Percentiles rank a stretch among this genome's conserved stretches.
Evolutionary conservation across 345 rosid genomes (phyloP).

Genomic region (Gossypium rotundifolium): DNA sequence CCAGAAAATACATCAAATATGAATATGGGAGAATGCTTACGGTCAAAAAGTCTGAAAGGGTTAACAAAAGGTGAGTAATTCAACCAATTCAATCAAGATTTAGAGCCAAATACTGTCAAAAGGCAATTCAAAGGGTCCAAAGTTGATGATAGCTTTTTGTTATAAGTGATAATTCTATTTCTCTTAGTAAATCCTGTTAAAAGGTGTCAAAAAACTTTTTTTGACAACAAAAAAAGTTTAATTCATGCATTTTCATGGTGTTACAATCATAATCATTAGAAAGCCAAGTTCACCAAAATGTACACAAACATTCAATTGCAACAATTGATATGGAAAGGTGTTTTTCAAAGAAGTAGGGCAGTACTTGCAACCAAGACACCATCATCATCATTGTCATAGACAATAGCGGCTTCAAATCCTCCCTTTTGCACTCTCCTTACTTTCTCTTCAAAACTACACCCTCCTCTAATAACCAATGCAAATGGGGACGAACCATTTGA

Average conservation of each 20-base stretch:
- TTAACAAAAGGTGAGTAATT: neutral
- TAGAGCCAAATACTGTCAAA: neutral
- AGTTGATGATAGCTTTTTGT: neutral
- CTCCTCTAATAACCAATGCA: slow-evolving; percentile 71
- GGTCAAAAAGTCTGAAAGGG: neutral
- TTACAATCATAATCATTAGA: neutral
- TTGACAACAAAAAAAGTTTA: neutral
- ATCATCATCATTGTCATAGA: slow-evolving; percentile 55
- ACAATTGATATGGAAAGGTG: neutral
- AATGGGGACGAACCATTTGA: slow-evolving; percentile 42
- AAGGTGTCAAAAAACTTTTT: neutral
- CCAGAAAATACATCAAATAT: neutral
- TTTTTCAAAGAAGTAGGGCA: slow-evolving; percentile 13
- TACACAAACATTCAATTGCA: neutral
- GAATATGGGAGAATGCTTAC: neutral
- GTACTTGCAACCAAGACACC: slow-evolving; percentile 77
- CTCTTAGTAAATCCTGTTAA: neutral
- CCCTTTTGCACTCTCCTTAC: slow-evolving; percentile 80
- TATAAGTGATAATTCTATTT: neutral
- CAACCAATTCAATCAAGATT: neutral
- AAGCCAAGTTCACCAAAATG: neutral
- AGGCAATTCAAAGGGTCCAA: neutral
- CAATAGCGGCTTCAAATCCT: slow-evolving; percentile 72
- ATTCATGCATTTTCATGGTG: neutral
- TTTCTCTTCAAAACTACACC: slow-evolving; percentile 88